Evolutionary conservation across 169 alveolate species (phyloP), one percentile per base, ranked within the genome.

Genomic region (Eimeria falciformis): DNA sequence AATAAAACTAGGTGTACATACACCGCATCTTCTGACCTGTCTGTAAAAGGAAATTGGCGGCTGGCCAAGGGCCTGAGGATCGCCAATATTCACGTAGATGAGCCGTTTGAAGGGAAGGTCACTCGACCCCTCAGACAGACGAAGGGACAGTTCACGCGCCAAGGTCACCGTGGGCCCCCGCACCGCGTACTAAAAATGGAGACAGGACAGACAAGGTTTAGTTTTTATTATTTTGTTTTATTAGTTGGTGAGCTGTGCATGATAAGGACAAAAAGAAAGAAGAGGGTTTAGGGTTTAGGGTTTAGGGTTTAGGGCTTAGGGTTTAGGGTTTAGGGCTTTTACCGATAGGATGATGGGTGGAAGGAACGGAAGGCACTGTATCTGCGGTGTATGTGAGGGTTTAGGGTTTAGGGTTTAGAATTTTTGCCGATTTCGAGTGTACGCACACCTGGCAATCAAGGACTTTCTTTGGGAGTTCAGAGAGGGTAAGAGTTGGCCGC

Each of bases 11-110:
- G n/a, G n/a, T n/a, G n/a, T n/a, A n/a, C n/a, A n/a, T n/a, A n/a
- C n/a, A n/a, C n/a, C n/a, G n/a, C n/a, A n/a, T n/a, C n/a, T n/a
- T n/a, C 83, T 69, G 33, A 90, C 96, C 86, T 95, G 94, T 25
- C 96, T 62, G 90, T 78, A 77, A 91, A 91, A 95, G 33, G 95
- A 83, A 23, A 95, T 37, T 45, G 96, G 96, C 23, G 56, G 81
- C 92, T 91, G 95, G 12, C 96, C 96, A 2, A 95, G 92, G 3
- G 84, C 95, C 78, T 93, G 95, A 5, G 96, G 96, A 40, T 95
- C 94, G 29, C 96, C 96, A 1, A 92, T 94, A 92, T 95, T 93
- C 82, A 91, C 92, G 47, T 69, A 69, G 58, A 92, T 86, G 45
- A 94, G 62, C 5, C 65, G 46, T 29, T 62, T 78, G 82, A 86